phyloP scores from a whole-genome alignment of 2,329 filamentous ascomycete genomes.

The Coniochaeta hoffmannii region DNA sequence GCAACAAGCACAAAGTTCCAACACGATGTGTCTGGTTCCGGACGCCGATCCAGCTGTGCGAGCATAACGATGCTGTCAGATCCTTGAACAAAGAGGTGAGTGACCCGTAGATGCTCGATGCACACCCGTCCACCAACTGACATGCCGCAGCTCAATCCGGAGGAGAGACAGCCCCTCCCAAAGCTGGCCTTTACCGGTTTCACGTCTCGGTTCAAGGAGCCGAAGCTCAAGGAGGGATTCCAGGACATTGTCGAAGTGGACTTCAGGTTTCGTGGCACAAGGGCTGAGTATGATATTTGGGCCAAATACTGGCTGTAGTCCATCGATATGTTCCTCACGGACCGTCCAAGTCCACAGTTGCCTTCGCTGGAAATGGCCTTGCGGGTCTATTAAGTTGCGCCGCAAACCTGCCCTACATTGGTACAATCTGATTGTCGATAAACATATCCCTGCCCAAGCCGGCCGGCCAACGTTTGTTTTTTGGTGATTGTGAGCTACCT shows the following conservation, averaged over 20 bases:
- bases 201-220: conserved; percentile 63
- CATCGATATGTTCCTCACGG: background rate
- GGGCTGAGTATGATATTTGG: conserved; percentile 66
- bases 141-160: conserved; percentile 63
- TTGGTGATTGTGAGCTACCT: no score
- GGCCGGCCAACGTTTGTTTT: no score
- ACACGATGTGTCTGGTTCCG: conserved; percentile 85
- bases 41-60: conserved; percentile 58
- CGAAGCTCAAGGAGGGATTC: conserved; percentile 71
- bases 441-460: no score
- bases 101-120: background rate
- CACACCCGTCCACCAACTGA: background rate
- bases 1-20: conserved; percentile 60
- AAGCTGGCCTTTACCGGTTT: conserved; percentile 76
- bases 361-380: background rate
- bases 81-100: conserved; percentile 48
- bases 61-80: conserved; percentile 84
- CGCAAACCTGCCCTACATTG: no score
- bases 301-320: conserved; percentile 63
- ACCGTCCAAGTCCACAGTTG: no score
- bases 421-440: no score
- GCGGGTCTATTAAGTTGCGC: no score
- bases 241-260: conserved; percentile 67
- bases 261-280: conserved; percentile 67
- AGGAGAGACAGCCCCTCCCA: conserved; percentile 66